Percentiles rank a stretch among this genome's conserved stretches.
These are phyloP conservation scores for Acanthamoeba royreba DNA, from an alignment of 208 protist genomes.

Conservation along the genomic window DNA sequence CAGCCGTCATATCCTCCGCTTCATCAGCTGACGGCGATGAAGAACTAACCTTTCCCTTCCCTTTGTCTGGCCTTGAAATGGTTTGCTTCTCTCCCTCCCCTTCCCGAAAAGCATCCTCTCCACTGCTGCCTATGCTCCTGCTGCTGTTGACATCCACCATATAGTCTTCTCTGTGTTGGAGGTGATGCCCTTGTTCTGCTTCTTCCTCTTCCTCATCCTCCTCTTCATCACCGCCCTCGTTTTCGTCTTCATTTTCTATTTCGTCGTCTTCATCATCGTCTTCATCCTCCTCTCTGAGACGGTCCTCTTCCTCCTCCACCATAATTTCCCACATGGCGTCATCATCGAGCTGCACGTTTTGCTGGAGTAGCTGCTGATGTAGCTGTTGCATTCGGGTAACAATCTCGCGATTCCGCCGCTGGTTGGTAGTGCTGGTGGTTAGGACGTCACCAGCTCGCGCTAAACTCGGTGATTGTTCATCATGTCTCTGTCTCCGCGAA, in stretches of 20 bases:
- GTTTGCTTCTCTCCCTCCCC: no score
- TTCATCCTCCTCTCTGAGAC: not conserved
- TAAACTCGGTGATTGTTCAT: no score
- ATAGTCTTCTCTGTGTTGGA: no score
- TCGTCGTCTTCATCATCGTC: not conserved
- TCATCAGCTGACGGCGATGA: no score
- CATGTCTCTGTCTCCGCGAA: not conserved
- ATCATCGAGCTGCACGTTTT: not conserved
- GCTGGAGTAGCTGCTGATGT: not conserved
- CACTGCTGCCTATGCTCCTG: not conserved
- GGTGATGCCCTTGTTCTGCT: not conserved
- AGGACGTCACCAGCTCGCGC: no score
- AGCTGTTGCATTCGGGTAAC: not conserved
- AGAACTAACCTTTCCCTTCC: not conserved
- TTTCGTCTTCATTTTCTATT: not conserved
- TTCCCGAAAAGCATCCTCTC: not conserved
- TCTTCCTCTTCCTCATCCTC: not conserved
- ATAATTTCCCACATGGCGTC: conserved; percentile 29
- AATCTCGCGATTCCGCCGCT: no score
- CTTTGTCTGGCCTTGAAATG: no score
- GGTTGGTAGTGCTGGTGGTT: no score
- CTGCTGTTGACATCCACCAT: not conserved
- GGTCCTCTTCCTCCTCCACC: not conserved
- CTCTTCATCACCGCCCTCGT: not conserved
- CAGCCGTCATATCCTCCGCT: not conserved